phyloP scores from a whole-genome alignment of 768 basidiomycete species.

The Rhizopogon rudus region DNA sequence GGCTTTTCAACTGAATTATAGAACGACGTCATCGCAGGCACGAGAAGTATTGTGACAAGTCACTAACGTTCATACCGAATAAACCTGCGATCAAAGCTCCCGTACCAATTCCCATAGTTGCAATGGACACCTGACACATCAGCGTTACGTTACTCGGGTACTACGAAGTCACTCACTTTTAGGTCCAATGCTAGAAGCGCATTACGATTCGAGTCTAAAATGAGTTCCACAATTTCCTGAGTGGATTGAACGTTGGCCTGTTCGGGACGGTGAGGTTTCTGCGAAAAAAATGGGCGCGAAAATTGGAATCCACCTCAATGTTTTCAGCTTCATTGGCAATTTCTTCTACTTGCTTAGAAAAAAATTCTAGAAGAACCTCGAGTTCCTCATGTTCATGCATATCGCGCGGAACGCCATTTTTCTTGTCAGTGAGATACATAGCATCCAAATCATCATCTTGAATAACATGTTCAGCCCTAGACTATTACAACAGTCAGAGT shows the following conservation, averaged over 20 bases:
- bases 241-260: slow-evolving; percentile 94
- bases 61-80: slow-evolving; percentile 93
- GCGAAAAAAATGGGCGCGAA: background rate
- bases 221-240: slow-evolving; percentile 96
- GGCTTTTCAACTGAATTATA: slow-evolving; percentile 58
- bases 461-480: background rate
- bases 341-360: slow-evolving; percentile 95
- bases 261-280: slow-evolving; percentile 1
- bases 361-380: slow-evolving; percentile 90
- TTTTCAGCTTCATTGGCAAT: slow-evolving; percentile 91
- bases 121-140: slow-evolving; percentile 72
- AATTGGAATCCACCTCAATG: slow-evolving; percentile 53
- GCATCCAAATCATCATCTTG: slow-evolving; percentile 90
- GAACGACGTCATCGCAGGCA: background rate
- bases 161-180: slow-evolving; percentile 45
- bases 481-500: background rate
- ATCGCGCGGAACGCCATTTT: slow-evolving; percentile 52
- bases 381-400: slow-evolving; percentile 87
- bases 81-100: slow-evolving; percentile 88
- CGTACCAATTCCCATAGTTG: slow-evolving; percentile 87
- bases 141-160: background rate
- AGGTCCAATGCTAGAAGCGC: slow-evolving; percentile 87
- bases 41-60: slow-evolving; percentile 1
- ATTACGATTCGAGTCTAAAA: slow-evolving; percentile 94
- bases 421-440: slow-evolving; percentile 93